phyloP scores from a whole-genome alignment of 148 eudicot genomes.

The Spergularia marina region DNA sequence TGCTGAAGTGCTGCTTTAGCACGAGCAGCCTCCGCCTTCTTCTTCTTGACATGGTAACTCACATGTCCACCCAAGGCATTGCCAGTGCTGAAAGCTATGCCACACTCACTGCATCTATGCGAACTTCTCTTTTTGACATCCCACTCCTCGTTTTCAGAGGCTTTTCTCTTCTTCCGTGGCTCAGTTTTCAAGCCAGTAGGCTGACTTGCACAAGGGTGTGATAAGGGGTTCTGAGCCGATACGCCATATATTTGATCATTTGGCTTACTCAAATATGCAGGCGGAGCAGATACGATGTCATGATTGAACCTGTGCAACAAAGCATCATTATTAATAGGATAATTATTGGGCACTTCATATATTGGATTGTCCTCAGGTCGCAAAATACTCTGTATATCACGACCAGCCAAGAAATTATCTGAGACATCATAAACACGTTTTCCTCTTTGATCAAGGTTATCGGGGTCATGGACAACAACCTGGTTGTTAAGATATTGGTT shows the following conservation, averaged over 20 bases:
- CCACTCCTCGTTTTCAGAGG: neutral
- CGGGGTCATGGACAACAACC: slow-evolving; percentile 1
- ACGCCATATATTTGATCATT: neutral
- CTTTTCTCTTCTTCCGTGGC: neutral
- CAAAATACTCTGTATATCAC: neutral
- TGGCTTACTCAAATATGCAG: neutral
- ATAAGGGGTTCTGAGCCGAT: too few relatives aligned
- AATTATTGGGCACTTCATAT: too few relatives aligned
- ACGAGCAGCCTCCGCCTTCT: neutral
- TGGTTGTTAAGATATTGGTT: slow-evolving; percentile 11
- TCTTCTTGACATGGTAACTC: slow-evolving; percentile 21
- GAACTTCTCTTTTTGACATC: neutral
- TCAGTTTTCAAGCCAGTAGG: neutral
- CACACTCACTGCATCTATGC: slow-evolving; percentile 6
- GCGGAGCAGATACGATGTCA: slow-evolving; percentile 1
- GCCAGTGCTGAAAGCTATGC: slow-evolving; percentile 18
- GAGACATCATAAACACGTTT: neutral
- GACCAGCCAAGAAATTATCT: neutral
- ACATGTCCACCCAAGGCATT: slow-evolving; percentile 18
- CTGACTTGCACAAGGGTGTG: slow-evolving; percentile 2
- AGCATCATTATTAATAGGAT: slow-evolving; percentile 6
- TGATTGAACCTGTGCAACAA: slow-evolving; percentile 6
- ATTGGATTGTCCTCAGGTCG: neutral
- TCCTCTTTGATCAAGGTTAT: slow-evolving; percentile 6
- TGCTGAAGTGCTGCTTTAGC: neutral